phyloP scores from a whole-genome alignment of 441 rosid genomes.

The Macaranga tanarius region DNA sequence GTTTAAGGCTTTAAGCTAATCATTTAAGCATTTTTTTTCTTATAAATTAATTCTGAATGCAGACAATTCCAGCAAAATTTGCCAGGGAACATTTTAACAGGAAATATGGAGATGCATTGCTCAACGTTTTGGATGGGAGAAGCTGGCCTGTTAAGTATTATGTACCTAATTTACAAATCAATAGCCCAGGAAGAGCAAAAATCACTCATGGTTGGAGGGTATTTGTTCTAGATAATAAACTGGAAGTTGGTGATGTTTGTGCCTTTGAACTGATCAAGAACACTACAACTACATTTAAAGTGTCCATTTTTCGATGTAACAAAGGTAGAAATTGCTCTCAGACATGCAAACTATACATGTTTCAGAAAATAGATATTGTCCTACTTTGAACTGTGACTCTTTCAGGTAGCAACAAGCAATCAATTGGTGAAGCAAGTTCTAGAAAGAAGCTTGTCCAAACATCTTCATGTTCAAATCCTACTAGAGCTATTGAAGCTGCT shows the following conservation, averaged over 20 bases:
- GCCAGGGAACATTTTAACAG: constrained; percentile 9
- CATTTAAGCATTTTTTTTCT: no score
- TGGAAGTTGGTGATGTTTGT: constrained; percentile 13
- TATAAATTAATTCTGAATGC: no score
- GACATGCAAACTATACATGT: no score
- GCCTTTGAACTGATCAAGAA: constrained; percentile 19
- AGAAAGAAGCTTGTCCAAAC: neutral
- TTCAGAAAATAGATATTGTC: no score
- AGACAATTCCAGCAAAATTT: constrained; percentile 15
- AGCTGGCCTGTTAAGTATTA: constrained; percentile 19
- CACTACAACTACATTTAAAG: constrained; percentile 6
- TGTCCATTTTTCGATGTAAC: no score
- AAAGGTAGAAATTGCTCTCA: no score
- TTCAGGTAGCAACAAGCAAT: neutral
- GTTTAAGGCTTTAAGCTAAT: no score
- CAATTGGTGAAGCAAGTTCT: neutral
- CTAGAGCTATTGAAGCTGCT: neutral
- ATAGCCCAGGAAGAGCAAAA: neutral
- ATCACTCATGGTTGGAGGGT: constrained; percentile 24
- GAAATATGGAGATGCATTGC: neutral
- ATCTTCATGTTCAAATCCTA: neutral
- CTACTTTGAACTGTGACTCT: no score
- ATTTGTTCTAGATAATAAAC: constrained; percentile 21
- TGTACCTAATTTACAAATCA: no score
- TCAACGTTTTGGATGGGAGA: constrained; percentile 21